A percentile compares a stretch with the other conserved stretches of the same genome.
Evolutionary conservation across 805 yeast species (phyloP).

Genomic region (Debaryomyces prosopidis): DNA sequence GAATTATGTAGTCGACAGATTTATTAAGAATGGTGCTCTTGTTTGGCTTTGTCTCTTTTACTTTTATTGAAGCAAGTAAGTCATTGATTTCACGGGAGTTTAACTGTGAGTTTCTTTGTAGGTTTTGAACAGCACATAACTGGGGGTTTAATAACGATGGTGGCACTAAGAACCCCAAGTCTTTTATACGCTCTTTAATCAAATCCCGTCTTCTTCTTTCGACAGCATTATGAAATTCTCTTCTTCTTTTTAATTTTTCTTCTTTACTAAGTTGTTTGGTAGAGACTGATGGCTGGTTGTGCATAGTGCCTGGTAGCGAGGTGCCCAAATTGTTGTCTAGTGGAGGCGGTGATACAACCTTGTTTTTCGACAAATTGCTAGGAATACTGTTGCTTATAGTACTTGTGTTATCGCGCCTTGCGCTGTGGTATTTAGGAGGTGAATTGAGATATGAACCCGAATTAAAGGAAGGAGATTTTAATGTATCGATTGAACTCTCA

Average conservation of each 20-base stretch:
- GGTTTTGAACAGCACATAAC: slow-evolving; percentile 42
- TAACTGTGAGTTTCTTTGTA: slow-evolving; percentile 31
- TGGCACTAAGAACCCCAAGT: slow-evolving; percentile 78
- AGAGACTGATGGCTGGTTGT: slow-evolving; percentile 16
- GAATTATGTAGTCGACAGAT: slow-evolving; percentile 77
- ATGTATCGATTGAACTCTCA: slow-evolving; percentile 34
- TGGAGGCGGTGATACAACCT: slow-evolving; percentile 28
- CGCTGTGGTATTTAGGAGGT: slow-evolving; percentile 30
- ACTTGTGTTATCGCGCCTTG: slow-evolving; percentile 6
- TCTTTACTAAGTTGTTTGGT: slow-evolving; percentile 53
- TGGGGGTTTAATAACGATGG: slow-evolving; percentile 61
- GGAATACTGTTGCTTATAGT: slow-evolving; percentile 27
- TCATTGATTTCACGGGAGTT: slow-evolving; percentile 36
- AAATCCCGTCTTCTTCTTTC: slow-evolving; percentile 89
- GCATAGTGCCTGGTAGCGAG: slow-evolving; percentile 26
- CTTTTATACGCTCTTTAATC: slow-evolving; percentile 85
- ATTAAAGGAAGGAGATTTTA: slow-evolving; percentile 32
- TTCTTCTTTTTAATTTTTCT: slow-evolving; percentile 70
- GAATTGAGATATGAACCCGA: slow-evolving; percentile 33
- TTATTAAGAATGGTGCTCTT: slow-evolving; percentile 75
- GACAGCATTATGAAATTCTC: slow-evolving; percentile 93
- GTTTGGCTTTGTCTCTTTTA: slow-evolving; percentile 74
- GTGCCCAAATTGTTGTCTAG: slow-evolving; percentile 22
- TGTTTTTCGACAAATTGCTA: slow-evolving; percentile 10
- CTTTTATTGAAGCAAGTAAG: slow-evolving; percentile 38